Base-by-base conservation (phyloP, 2,329 filamentous ascomycete genomes). In the Mycogone perniciosa region DNA sequence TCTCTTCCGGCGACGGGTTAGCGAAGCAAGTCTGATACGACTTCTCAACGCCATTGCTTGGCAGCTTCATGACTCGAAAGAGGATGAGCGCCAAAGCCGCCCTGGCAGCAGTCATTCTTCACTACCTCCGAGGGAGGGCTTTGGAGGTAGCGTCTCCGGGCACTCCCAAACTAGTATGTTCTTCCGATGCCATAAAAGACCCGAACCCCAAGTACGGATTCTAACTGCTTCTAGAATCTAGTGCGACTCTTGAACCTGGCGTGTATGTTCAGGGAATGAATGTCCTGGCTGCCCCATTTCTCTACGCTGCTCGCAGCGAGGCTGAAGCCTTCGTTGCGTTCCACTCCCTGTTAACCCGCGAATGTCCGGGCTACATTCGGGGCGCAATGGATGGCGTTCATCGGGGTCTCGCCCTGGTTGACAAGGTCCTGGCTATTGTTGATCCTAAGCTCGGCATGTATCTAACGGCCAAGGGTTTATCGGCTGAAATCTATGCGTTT, bases 201-300 rank as follows among this genome's bases (percentile, higher is more conserved):
- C n/a, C 5, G 26, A 6, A 5, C 4, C 7, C 6, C 7, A 27
- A 47, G 20, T 30, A 11, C 8, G 8, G 7, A 33, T 11, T 37
- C 31, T 35, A 13, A 57, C 20, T 30, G 80, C 80, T 9, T 70
- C 85, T 85, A 57, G 82, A 85, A 56, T 73, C 75, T 6, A 79
- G 78, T 51, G 62, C 67, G 20, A 74, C 72, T 3, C 71, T 73
- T 31, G 85, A 89, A 60, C 80, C 88, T 8, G 89, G 90, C 31
- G 91, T 88, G 38, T 99, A 99, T 62, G 92, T 99, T 2, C 93
- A 99, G 69, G 93, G 93, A 58, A 97, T 99, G 92, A 99, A 99
- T 65, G 93, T 99, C 38, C 80, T 99, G 11, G 92, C 91, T 7
- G 93, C 93, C 1, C 93, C 93, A 0, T 96, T 99, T 64, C 76